Evolutionary conservation across 139 green algal species (phyloP).

Genomic region (Tetradesmus lagerheimii): DNA sequence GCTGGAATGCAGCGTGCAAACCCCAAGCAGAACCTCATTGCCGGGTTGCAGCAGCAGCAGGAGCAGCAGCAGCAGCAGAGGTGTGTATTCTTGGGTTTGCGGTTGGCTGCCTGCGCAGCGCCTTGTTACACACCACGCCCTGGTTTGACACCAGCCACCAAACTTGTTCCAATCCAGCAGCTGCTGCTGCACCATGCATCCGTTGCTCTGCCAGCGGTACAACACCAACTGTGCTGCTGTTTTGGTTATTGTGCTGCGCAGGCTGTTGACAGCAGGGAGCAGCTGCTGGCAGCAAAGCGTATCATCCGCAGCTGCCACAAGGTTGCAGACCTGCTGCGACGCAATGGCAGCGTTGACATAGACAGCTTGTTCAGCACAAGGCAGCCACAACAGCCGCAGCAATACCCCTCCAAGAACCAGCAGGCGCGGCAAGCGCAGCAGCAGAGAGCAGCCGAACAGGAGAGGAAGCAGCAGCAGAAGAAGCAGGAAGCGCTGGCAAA

Average conservation of each 20-base stretch:
- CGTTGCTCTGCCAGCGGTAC: too few species aligned
- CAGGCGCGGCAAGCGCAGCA: background rate
- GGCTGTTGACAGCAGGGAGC: slow-evolving; percentile 3
- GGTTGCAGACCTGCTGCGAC: background rate
- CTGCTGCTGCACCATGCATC: too few species aligned
- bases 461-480: background rate
- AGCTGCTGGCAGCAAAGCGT: background rate
- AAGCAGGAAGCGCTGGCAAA: background rate
- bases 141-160: too few species aligned
- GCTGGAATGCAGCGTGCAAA: too few species aligned
- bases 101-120: too few species aligned
- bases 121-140: too few species aligned
- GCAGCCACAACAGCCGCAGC: slow-evolving; percentile 4
- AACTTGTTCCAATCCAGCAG: background rate
- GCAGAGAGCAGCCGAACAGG: background rate
- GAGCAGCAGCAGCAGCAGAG: too few species aligned
- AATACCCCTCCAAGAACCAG: background rate
- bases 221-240: too few species aligned
- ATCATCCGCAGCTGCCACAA: slow-evolving; percentile 15
- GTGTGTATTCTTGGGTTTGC: too few species aligned
- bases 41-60: background rate
- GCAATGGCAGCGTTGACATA: background rate
- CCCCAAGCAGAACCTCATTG: too few species aligned
- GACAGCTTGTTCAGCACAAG: background rate
- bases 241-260: background rate